These are phyloP conservation scores for Radiomyces spectabilis DNA, from an alignment of 192 early-diverging fungal species.

Conservation along the genomic window DNA sequence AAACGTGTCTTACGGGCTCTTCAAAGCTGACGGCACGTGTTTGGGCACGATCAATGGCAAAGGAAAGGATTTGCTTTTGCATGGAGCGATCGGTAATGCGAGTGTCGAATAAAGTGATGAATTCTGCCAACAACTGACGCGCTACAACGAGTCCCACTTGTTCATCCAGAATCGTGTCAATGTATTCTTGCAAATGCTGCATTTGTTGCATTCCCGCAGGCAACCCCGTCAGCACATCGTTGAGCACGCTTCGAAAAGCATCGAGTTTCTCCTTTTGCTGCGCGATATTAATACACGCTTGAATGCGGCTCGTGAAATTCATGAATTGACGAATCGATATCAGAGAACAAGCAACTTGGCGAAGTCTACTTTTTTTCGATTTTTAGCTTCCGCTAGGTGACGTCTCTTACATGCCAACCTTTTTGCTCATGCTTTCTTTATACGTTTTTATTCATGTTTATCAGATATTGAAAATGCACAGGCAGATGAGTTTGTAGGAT, in stretches of 20 bases:
- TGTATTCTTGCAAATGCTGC: slow-evolving; percentile 21
- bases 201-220: neutral
- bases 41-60: slow-evolving; percentile 61
- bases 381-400: too few relatives aligned
- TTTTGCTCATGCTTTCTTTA: too few relatives aligned
- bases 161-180: slow-evolving; percentile 53
- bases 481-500: too few relatives aligned
- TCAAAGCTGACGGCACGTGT: slow-evolving; percentile 76
- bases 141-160: slow-evolving; percentile 70
- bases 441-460: too few relatives aligned
- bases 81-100: slow-evolving; percentile 32
- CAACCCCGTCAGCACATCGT: slow-evolving; percentile 9
- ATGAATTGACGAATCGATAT: too few relatives aligned
- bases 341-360: too few relatives aligned
- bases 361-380: too few relatives aligned
- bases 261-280: slow-evolving; percentile 26
- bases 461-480: too few relatives aligned
- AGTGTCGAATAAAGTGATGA: slow-evolving; percentile 52
- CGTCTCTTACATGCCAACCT: too few relatives aligned
- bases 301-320: slow-evolving; percentile 10
- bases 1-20: slow-evolving; percentile 51
- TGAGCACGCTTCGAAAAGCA: slow-evolving; percentile 9
- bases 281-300: slow-evolving; percentile 2
- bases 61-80: slow-evolving; percentile 55
- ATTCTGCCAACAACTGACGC: slow-evolving; percentile 66